Evolutionary conservation across 805 yeast species (phyloP).

Genomic region (Sungouiella blattae): DNA sequence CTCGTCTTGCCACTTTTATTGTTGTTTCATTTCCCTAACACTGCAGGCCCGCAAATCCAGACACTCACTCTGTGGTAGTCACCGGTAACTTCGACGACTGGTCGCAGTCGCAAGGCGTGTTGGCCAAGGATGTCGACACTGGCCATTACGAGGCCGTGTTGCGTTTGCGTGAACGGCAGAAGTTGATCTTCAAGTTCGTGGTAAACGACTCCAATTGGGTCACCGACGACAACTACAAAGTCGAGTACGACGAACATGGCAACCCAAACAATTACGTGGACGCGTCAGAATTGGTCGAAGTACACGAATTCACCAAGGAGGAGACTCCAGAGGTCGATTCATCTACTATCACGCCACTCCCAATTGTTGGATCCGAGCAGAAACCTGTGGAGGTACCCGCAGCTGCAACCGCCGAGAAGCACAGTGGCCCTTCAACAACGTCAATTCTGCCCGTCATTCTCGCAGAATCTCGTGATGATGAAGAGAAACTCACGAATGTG

Average conservation of each 20-base stretch:
- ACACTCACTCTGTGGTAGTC: constrained; percentile 25
- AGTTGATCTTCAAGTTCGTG: constrained; percentile 36
- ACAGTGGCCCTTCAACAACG: too few species aligned
- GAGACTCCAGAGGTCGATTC: background rate
- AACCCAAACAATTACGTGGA: constrained; percentile 32
- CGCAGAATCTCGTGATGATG: too few species aligned
- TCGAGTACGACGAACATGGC: constrained; percentile 31
- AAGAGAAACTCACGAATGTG: constrained; percentile 19
- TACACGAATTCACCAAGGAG: constrained; percentile 19
- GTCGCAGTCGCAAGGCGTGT: constrained; percentile 23
- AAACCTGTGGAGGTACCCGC: background rate
- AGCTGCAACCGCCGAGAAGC: background rate
- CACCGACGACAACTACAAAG: constrained; percentile 19
- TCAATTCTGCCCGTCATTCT: constrained; percentile 1
- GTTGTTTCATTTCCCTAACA: too few species aligned
- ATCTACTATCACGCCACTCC: too few species aligned
- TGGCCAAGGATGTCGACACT: constrained; percentile 6
- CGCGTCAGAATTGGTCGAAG: constrained; percentile 22
- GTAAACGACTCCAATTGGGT: constrained; percentile 33
- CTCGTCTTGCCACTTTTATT: too few species aligned
- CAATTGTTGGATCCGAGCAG: too few species aligned
- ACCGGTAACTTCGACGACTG: constrained; percentile 43
- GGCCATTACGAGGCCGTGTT: constrained; percentile 21
- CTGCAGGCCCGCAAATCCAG: constrained; percentile 15
- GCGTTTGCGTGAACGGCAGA: constrained; percentile 18